Evolutionary conservation across 345 rosid species (phyloP), one percentile per base, ranked within the genome.

Genomic region (Populus simonii): DNA sequence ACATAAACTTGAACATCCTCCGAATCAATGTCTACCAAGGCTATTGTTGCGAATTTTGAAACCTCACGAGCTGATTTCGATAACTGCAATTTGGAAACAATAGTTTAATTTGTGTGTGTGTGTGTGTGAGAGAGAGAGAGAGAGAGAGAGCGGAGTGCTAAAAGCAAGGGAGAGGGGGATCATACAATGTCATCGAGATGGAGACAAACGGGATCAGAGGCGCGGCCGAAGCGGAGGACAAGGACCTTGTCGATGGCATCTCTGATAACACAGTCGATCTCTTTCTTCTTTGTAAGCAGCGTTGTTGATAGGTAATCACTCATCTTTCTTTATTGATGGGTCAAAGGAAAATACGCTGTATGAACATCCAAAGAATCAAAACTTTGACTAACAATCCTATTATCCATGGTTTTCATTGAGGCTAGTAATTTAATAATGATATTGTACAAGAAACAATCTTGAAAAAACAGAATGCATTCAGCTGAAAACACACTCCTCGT

Each of bases 211-310:
- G 88, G 35, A 66, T 93, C 94, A 31, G 86, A 41, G 73, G 85
- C 74, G 35, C 91, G 92, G n/a, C 99, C 98, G 47, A 93, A 96
- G 38, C 98, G 94, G 66, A 96, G 91, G 41, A 96, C 94, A 25
- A 96, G 94, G 45, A 96, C 97, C 84, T 88, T 93, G 85, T 93
- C 98, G 67, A 93, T 87, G 27, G 96, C 90, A 87, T 93, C 89
- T 75, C 91, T 81, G 76, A 95, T 89, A 63, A 92, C 78, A 35
- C 78, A 72, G 76, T 95, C 99, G 3, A 96, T 82, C 71, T 96
- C 98, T 73, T 80, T 82, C 92, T 93, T 96, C 89, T 82, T 89
- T 68, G 85, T 86, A 72, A 93, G 85, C 59, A 16, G 53, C 6
- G 18, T 47, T 47, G 89, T 86, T 61, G 72, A 76, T 23, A 87